Conservation (phyloP, 192 early-diverging fungal species). For the Coemansia sp. region DNA sequence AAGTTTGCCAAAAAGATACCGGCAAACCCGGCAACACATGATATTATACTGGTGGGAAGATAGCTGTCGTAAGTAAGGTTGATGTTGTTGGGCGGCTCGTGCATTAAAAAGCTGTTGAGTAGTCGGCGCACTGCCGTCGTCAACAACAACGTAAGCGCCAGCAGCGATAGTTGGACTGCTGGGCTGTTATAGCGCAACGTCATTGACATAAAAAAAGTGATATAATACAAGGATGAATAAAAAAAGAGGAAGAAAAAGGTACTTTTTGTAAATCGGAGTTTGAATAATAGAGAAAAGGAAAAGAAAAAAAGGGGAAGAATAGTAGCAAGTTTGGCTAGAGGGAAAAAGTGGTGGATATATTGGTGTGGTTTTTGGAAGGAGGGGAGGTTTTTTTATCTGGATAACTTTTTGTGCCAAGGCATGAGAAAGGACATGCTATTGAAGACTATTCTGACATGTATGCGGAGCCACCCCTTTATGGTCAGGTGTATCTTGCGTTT, state of each 20-base stretch:
- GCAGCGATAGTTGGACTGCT: conserved; percentile 26
- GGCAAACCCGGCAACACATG: conserved; percentile 28
- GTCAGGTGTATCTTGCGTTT: conserved; percentile 5
- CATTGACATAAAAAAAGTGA: not conserved
- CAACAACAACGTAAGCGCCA: conserved; percentile 22
- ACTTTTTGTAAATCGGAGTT: not conserved
- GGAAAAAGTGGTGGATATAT: not conserved
- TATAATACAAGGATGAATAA: not conserved
- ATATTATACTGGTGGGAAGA: conserved; percentile 29
- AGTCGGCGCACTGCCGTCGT: conserved; percentile 28
- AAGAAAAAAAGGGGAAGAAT: not conserved
- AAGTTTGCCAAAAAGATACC: conserved; percentile 38
- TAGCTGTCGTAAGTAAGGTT: conserved; percentile 35
- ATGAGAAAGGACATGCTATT: not conserved
- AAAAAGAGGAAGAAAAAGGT: not conserved
- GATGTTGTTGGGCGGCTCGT: conserved; percentile 22
- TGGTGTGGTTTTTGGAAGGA: not conserved
- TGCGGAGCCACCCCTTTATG: not conserved
- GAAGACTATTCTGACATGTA: not conserved
- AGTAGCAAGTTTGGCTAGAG: not conserved
- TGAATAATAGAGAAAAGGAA: not conserved
- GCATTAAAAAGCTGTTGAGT: conserved; percentile 27
- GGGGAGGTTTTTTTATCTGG: not conserved
- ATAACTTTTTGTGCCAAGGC: conserved; percentile 1
- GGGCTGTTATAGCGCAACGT: conserved; percentile 30